phyloP scores from a whole-genome alignment of 2,329 filamentous ascomycete genomes.

The Ceratocystis variospora region DNA sequence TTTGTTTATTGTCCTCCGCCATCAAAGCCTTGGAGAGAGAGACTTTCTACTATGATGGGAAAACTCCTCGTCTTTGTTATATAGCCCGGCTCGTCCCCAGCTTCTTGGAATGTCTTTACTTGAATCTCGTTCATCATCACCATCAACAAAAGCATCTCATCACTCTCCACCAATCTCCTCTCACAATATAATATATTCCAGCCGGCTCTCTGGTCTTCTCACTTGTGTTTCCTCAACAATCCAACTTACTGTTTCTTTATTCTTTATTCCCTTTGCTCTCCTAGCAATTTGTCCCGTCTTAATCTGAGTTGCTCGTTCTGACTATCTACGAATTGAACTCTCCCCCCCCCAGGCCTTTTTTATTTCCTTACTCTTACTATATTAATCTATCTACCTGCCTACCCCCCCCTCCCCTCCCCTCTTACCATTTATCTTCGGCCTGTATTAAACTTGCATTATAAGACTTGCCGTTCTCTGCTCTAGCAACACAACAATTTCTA shows the following conservation, averaged over 20 bases:
- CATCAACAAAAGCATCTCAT: background rate
- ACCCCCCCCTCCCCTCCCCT: background rate
- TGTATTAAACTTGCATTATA: background rate
- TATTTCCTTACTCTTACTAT: background rate
- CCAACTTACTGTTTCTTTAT: background rate
- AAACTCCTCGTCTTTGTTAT: background rate
- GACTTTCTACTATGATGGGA: background rate
- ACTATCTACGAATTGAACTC: background rate
- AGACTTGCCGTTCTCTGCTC: background rate
- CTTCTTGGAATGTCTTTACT: background rate
- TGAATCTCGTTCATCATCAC: constrained; percentile 7
- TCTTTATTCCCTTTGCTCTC: background rate
- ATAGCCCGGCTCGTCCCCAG: background rate
- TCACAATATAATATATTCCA: constrained; percentile 11
- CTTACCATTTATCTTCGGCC: background rate
- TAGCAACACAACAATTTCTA: background rate
- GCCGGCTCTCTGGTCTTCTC: constrained; percentile 10
- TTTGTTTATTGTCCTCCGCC: background rate
- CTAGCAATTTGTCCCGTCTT: background rate
- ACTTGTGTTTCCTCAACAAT: background rate
- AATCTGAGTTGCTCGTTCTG: background rate
- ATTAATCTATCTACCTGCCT: background rate
- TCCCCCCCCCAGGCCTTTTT: background rate
- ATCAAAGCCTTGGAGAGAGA: background rate
- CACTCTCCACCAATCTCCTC: background rate